Evolutionary conservation across 2,329 filamentous ascomycete species (phyloP).

Genomic region (Stemphylium vesicarium): DNA sequence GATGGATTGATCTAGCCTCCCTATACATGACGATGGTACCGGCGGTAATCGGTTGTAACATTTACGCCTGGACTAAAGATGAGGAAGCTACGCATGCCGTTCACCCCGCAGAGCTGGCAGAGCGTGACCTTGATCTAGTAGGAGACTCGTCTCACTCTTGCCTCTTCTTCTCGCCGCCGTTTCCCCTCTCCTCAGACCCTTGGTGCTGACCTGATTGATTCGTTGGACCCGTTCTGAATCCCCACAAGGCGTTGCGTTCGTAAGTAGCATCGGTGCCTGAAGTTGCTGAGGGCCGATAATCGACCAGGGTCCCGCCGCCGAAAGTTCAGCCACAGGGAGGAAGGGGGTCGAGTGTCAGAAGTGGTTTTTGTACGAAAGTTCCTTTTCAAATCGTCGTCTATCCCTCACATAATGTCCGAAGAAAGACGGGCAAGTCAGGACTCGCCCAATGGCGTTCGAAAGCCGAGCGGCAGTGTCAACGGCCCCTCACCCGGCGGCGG

Average conservation of each 20-base stretch:
- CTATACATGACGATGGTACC: no score
- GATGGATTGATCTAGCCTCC: no score
- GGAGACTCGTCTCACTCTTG: no score
- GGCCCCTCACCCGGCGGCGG: constrained; percentile 18
- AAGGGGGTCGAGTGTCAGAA: constrained; percentile 1
- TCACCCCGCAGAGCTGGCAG: no score
- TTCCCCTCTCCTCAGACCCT: no score
- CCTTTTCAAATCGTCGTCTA: neutral
- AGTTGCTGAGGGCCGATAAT: constrained; percentile 9
- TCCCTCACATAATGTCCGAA: constrained; percentile 32
- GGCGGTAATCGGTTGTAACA: no score
- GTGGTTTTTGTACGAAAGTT: neutral
- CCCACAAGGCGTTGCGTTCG: neutral
- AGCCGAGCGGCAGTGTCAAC: constrained; percentile 24
- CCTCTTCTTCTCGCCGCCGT: no score
- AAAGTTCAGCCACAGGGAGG: constrained; percentile 9
- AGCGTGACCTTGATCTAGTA: no score
- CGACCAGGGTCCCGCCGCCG: constrained; percentile 12
- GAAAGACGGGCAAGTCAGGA: constrained; percentile 23
- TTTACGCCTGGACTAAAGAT: no score
- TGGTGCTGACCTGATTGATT: no score
- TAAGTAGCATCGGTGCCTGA: constrained; percentile 3
- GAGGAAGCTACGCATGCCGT: no score
- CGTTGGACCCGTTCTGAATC: neutral
- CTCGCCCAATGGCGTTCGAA: constrained; percentile 28